phyloP scores from a whole-genome alignment of 2,329 filamentous ascomycete species.

The Nigrospora sphaerica region DNA sequence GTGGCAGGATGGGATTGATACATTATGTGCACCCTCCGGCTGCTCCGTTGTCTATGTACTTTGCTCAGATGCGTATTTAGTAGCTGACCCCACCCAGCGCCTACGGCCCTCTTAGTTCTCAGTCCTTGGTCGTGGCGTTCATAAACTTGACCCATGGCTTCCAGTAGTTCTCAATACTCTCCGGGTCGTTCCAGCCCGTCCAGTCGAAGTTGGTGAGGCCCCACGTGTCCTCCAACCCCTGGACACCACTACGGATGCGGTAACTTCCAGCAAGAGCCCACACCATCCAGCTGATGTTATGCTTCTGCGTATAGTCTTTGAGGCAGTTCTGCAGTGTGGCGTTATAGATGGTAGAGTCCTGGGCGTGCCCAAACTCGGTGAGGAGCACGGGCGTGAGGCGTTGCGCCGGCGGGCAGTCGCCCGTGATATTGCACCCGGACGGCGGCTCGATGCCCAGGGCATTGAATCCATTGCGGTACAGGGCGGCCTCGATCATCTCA shows the following conservation, averaged over 20 bases:
- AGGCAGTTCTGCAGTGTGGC: conserved; percentile 39
- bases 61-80: too few species aligned
- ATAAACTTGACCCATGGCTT: conserved; percentile 41
- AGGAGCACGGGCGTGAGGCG: conserved; percentile 39
- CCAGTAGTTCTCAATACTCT: conserved; percentile 39
- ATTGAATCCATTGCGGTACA: conserved; percentile 45
- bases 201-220: conserved; percentile 38
- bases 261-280: conserved; percentile 42
- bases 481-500: conserved; percentile 35
- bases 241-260: conserved; percentile 33
- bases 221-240: conserved; percentile 40
- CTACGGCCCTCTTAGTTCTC: background rate
- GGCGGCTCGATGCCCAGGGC: conserved; percentile 32
- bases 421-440: conserved; percentile 31
- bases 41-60: too few species aligned
- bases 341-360: conserved; percentile 32
- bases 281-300: conserved; percentile 41
- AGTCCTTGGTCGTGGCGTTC: conserved; percentile 19
- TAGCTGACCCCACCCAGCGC: too few species aligned
- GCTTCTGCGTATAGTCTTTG: conserved; percentile 32
- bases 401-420: conserved; percentile 23
- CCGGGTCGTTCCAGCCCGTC: conserved; percentile 36
- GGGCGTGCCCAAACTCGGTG: conserved; percentile 38
- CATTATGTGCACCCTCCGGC: too few species aligned
- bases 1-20: too few species aligned